Conservation (phyloP, 345 rosid genomes). For the Aquilaria malaccensis region DNA sequence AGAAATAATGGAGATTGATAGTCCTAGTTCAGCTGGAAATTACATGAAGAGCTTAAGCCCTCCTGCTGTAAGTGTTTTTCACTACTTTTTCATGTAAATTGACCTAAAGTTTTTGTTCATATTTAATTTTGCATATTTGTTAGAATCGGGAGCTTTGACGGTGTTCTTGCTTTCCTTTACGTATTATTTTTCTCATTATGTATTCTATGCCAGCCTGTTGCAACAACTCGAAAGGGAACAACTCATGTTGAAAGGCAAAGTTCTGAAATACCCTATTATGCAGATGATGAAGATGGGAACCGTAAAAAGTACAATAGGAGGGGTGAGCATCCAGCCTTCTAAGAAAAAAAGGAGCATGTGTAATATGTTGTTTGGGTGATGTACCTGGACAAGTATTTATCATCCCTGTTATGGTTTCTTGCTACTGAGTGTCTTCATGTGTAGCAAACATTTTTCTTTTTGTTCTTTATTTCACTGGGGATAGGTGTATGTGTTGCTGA, state of each 20-base stretch:
- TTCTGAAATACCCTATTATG: constrained; percentile 72
- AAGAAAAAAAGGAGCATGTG: no score
- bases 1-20: constrained; percentile 87
- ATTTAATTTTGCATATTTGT: constrained; percentile 1
- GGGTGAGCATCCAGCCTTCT: constrained; percentile 38
- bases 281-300: constrained; percentile 93
- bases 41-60: constrained; percentile 69
- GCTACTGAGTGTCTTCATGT: no score
- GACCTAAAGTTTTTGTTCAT: neutral
- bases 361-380: no score
- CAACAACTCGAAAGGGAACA: constrained; percentile 82
- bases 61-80: constrained; percentile 49
- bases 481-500: no score
- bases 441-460: neutral
- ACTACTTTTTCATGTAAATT: constrained; percentile 9
- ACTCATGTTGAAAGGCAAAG: constrained; percentile 65
- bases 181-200: neutral
- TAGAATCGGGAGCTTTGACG: constrained; percentile 1
- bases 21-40: constrained; percentile 62
- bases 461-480: neutral
- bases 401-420: no score
- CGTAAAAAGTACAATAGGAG: constrained; percentile 80
- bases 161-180: neutral
- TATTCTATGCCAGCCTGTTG: constrained; percentile 46
- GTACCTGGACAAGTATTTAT: no score